Evolutionary conservation across 768 basidiomycete genomes (phyloP), one percentile per base, ranked within the genome.

Genomic region (Boletus tylopilopsis): DNA sequence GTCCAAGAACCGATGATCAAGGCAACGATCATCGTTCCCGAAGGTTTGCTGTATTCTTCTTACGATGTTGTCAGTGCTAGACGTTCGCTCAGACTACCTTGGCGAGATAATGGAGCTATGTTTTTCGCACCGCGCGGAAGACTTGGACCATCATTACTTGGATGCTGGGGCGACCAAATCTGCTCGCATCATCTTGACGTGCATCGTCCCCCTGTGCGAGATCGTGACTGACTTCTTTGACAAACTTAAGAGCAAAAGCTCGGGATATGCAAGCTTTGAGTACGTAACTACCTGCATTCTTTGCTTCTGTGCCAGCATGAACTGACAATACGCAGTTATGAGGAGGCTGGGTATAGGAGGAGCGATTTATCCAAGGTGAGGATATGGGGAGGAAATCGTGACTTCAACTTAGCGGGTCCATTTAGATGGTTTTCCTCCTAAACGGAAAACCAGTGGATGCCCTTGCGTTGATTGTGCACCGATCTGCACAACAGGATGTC

Each of bases 21-120:
- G 55, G 93, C 94, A 10, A 88, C 88, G 1, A 94, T 99, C 61
- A 90, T 98, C 55, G 87, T 93, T 19, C 96, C 96, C 4, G 86
- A 95, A 76, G 89, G 90, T 91, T 53, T 50, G 71, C 15, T 2
- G 7, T 13, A 13, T 42, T 25, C n/a, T 0, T 47, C 5, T 23
- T 16, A 21, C 12, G 10, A 24, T 48, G 37, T 19, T 32, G 22
- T 30, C 11, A 21, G 2, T 5, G 29, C 29, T 50, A 29, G 8
- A 42, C 2, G 39, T 45, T 53, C 36, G 42, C 40, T 24, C 57
- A 93, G 93, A 91, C 54, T 94, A 93, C 64, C 84, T 96, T 29
- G 95, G 95, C 8, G 87, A 88, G 38, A 94, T 99, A 87, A 94
- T 98, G 87, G 88, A 90, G 34, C 78, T 98, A 2, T 96, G 94